phyloP scores from a whole-genome alignment of 106 monocot genomes.

The Allium cepa region DNA sequence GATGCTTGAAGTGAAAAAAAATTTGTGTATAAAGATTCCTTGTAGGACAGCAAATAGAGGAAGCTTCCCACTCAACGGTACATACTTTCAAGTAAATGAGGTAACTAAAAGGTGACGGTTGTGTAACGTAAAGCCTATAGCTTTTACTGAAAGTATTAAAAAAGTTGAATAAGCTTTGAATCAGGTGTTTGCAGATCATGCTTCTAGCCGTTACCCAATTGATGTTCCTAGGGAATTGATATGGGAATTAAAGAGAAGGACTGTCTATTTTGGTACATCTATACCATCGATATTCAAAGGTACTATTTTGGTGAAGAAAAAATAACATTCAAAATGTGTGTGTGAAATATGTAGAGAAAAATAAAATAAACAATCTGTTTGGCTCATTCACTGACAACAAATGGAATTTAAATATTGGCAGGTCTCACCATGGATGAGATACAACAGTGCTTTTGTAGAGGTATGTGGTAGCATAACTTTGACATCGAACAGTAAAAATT shows the following conservation, averaged over 20 bases:
- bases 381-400: too few relatives aligned
- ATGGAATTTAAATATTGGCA: background rate
- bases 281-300: constrained; percentile 50
- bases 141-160: background rate
- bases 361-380: too few relatives aligned
- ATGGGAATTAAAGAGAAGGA: constrained; percentile 45
- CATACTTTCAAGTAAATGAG: constrained; percentile 32
- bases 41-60: constrained; percentile 24
- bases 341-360: too few relatives aligned
- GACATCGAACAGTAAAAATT: too few relatives aligned
- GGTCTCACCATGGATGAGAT: constrained; percentile 22
- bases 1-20: background rate
- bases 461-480: constrained; percentile 4
- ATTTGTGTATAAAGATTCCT: constrained; percentile 16
- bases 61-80: constrained; percentile 29
- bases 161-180: background rate
- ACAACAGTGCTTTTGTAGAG: constrained; percentile 32
- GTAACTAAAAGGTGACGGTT: background rate
- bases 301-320: constrained; percentile 3
- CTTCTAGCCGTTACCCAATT: constrained; percentile 36
- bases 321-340: background rate
- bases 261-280: constrained; percentile 37
- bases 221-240: constrained; percentile 37
- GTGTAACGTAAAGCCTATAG: too few relatives aligned
- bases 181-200: constrained; percentile 61